Conservation (phyloP, 2,329 filamentous ascomycete species). For the Hortaea werneckii region DNA sequence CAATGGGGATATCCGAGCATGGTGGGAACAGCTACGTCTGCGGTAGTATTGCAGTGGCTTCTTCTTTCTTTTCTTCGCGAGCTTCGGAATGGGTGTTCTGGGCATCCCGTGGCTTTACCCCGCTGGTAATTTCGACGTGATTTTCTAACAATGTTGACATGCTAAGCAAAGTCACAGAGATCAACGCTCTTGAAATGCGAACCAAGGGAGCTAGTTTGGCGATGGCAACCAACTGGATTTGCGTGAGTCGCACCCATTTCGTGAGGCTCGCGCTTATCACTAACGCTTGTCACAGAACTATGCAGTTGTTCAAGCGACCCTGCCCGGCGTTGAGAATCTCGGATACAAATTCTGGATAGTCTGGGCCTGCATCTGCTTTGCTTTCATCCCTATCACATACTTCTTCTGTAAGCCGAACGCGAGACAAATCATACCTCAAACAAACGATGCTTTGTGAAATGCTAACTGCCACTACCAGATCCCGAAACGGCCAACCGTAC, state of each 20-base stretch:
- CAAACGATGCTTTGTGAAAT: no score
- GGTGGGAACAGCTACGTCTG: conserved; percentile 35
- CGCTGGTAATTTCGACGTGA: conserved; percentile 2
- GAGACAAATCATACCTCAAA: no score
- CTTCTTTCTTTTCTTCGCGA: conserved; percentile 31
- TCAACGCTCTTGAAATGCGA: conserved; percentile 18
- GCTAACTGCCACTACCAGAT: conserved; percentile 11
- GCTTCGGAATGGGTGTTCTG: conserved; percentile 30
- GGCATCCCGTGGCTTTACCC: conserved; percentile 29
- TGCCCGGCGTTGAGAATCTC: conserved; percentile 30
- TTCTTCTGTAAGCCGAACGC: conserved; percentile 27
- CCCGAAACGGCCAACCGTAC: conserved; percentile 42
- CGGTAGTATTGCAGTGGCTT: conserved; percentile 41
- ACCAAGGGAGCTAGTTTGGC: conserved; percentile 21
- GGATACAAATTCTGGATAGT: conserved; percentile 46
- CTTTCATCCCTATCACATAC: conserved; percentile 42
- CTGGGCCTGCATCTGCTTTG: conserved; percentile 27
- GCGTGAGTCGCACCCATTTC: background rate
- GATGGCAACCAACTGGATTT: conserved; percentile 45
- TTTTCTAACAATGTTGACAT: background rate
- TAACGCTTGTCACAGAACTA: conserved; percentile 10
- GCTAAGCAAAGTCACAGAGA: conserved; percentile 9
- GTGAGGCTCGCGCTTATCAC: no score
- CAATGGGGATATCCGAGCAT: conserved; percentile 31
- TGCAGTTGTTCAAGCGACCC: conserved; percentile 20